Percentiles rank a stretch among this genome's conserved stretches.
Evolutionary conservation across 2,329 filamentous ascomycete species (phyloP).

Genomic region (Simplicillium sp.): DNA sequence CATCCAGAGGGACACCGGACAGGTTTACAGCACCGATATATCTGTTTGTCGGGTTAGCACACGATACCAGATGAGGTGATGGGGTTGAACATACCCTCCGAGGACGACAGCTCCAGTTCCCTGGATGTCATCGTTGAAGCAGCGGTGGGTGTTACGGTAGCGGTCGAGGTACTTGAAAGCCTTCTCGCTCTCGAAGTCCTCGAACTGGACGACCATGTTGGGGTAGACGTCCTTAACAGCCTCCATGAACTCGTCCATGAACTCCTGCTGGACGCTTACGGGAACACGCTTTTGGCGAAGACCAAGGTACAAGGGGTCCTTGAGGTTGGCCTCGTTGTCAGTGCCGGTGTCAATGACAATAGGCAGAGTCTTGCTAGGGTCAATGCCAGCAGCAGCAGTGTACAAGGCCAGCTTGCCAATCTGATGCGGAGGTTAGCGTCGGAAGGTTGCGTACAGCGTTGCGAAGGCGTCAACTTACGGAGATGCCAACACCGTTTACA

Average conservation of each 20-base stretch:
- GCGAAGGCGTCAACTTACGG: conserved; percentile 43
- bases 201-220: conserved; percentile 75
- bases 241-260: conserved; percentile 96
- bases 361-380: conserved; percentile 72
- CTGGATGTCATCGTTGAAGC: conserved; percentile 98
- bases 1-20: conserved; percentile 74
- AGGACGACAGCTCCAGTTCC: conserved; percentile 93
- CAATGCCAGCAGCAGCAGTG: conserved; percentile 89
- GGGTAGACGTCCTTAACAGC: conserved; percentile 68
- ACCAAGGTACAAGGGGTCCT: conserved; percentile 77
- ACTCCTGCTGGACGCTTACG: conserved; percentile 71
- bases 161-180: conserved; percentile 89
- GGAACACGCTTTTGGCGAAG: conserved; percentile 75
- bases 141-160: conserved; percentile 81
- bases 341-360: conserved; percentile 61
- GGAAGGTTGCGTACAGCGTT: too few relatives aligned
- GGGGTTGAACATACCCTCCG: conserved; percentile 47
- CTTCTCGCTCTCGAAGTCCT: conserved; percentile 89
- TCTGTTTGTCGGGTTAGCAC: too few relatives aligned
- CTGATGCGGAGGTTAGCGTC: conserved; percentile 26
- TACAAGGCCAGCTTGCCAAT: conserved; percentile 94
- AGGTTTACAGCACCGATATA: conserved; percentile 64
- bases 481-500: conserved; percentile 95
- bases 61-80: too few relatives aligned
- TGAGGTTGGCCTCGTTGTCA: conserved; percentile 55